Base-by-base conservation (phyloP, 495 filamentous ascomycete genomes). In the Neurospora tetrasperma region DNA sequence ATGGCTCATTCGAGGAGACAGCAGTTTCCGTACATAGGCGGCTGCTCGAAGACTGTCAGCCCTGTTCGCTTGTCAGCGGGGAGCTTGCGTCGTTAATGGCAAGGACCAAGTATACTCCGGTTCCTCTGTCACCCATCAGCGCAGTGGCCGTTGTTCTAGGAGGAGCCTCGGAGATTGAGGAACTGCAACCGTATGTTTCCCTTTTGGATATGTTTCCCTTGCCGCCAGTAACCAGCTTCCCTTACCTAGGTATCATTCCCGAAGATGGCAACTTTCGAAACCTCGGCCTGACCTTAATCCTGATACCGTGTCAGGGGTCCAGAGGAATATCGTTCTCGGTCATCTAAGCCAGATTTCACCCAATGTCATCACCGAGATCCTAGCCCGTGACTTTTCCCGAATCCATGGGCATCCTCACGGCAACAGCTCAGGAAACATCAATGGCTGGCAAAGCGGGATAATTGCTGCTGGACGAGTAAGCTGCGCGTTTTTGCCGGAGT, bases 351-450 rank as follows among this genome's bases (percentile, higher is more conserved):
- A 91, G 59, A 86, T 87, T 79, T 88, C 90, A 40, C 88, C 84
- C 20, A 89, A 93, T 73, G 89, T 92, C 73, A 83, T 94, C 42
- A 84, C 86, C 11, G 82, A 92, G 10, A 90, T 91, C 7, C 76
- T 93, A 5, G 86, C 90, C 4, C 90, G 91, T 76, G 92, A 92
- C 3, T 89, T 93, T 69, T 90, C 92, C 74, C 92, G 92, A 69
- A 89, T 91, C 6, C 92, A 92, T 7, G 86, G 90, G 4, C 82
- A 94, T 16, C 90, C 91, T 75, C 89, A 90, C 5, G 89, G 89
- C 74, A 82, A 83, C 23, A 81, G 78, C n/a, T 78, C 83, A 11
- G 69, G 27, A 66, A 27, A 66, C 72, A 86, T 92, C 70, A 88
- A 87, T 2, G 90, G 88, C n/a, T 83, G 90, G 69, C 82, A 86